phyloP scores from a whole-genome alignment of 1,284 basidiomycete species.

The Tilletiaria anomala region DNA sequence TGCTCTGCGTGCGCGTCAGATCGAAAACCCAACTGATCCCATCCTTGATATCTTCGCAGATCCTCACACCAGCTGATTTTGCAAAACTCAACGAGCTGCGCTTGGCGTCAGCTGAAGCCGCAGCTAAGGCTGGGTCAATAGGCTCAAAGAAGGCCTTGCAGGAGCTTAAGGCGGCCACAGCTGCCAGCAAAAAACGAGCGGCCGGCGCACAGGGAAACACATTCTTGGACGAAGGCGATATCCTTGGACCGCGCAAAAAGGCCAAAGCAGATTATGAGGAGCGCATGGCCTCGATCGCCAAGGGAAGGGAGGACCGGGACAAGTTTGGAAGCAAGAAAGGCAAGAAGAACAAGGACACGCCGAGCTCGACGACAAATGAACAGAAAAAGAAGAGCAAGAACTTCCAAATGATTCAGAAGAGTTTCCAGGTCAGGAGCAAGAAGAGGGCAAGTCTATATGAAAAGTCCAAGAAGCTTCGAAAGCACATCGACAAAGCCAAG shows the following conservation, averaged over 20 bases:
- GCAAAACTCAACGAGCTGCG: slow-evolving; percentile 79
- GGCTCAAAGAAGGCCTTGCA: slow-evolving; percentile 23
- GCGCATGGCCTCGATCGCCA: slow-evolving; percentile 75
- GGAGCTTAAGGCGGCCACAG: slow-evolving; percentile 51
- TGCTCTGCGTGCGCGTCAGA: too few relatives aligned
- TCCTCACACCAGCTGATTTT: slow-evolving; percentile 94
- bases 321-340: slow-evolving; percentile 57
- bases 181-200: slow-evolving; percentile 48
- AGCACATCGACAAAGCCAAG: background rate
- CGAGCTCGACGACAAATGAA: slow-evolving; percentile 25
- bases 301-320: slow-evolving; percentile 85
- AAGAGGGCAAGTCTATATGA: background rate
- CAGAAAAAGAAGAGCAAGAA: slow-evolving; percentile 34
- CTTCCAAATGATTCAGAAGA: slow-evolving; percentile 5
- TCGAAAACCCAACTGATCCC: background rate
- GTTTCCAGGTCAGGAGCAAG: background rate
- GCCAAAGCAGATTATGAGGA: slow-evolving; percentile 87
- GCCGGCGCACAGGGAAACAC: slow-evolving; percentile 55
- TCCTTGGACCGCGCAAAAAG: slow-evolving; percentile 87
- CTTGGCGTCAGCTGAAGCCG: slow-evolving; percentile 57
- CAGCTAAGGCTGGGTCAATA: slow-evolving; percentile 39
- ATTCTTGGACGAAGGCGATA: slow-evolving; percentile 42
- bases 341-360: slow-evolving; percentile 36
- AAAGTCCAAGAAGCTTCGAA: background rate
- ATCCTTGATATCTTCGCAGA: slow-evolving; percentile 48